Conservation (phyloP, 306 rosid species). For the Notholithocarpus densiflorus region DNA sequence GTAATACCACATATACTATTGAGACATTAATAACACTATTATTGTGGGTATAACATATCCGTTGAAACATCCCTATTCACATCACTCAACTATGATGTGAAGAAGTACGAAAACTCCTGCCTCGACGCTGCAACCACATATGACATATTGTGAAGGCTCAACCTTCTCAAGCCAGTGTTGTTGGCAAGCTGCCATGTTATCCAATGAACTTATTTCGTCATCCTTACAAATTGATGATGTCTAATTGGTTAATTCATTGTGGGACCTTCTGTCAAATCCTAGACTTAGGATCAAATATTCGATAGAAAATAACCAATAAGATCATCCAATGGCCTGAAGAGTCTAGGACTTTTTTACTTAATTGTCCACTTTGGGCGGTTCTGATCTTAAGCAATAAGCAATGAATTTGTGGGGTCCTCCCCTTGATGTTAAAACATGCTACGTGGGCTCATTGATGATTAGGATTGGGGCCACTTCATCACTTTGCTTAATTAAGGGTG, state of each 20-base stretch:
- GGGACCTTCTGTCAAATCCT: neutral
- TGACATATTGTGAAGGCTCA: neutral
- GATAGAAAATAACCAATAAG: neutral
- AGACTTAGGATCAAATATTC: too few relatives aligned
- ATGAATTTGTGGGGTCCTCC: constrained; percentile 4
- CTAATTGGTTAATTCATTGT: neutral
- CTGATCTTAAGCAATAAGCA: neutral
- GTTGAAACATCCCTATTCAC: fast-evolving
- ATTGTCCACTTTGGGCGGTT: constrained; percentile 25
- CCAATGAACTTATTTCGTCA: constrained; percentile 27
- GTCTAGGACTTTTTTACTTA: constrained; percentile 9
- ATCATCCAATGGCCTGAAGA: neutral
- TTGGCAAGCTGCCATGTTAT: neutral
- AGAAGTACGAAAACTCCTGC: too few relatives aligned
- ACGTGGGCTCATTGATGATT: constrained; percentile 19
- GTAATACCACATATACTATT: fast-evolving
- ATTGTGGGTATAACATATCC: too few relatives aligned
- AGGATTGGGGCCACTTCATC: constrained; percentile 14
- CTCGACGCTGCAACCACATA: too few relatives aligned
- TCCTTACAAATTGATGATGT: constrained; percentile 27
- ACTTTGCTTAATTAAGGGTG: too few relatives aligned
- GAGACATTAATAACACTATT: too few relatives aligned
- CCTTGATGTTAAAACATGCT: neutral
- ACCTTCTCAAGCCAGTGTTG: neutral
- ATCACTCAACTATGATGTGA: too few relatives aligned